These are phyloP conservation scores for Ampelocalamus luodianensis DNA, from an alignment of 176 grass and related monocot genomes.

Conservation along the genomic window DNA sequence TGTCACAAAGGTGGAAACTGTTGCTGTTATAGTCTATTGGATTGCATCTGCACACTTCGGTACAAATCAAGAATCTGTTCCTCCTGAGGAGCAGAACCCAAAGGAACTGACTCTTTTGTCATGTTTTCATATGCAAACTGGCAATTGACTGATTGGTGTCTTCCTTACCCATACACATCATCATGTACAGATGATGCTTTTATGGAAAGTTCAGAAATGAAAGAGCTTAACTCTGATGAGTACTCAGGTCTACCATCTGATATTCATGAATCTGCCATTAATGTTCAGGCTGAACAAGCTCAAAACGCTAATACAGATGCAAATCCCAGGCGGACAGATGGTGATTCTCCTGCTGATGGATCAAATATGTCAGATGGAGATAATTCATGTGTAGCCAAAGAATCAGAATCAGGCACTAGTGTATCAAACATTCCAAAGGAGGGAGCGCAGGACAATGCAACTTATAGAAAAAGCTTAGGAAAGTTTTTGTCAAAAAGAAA, in stretches of 20 bases:
- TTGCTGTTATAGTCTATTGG: constrained; percentile 89
- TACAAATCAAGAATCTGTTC: constrained; percentile 58
- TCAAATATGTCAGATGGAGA: constrained; percentile 49
- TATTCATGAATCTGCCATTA: constrained; percentile 42
- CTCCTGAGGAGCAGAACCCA: constrained; percentile 77
- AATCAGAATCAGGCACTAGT: constrained; percentile 46
- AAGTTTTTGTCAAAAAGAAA: constrained; percentile 79
- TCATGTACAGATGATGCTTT: constrained; percentile 39
- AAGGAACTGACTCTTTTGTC: constrained; percentile 89
- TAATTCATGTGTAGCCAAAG: constrained; percentile 40
- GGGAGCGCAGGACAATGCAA: constrained; percentile 62
- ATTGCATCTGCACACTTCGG: constrained; percentile 75
- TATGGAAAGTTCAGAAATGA: constrained; percentile 31
- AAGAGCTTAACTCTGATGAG: constrained; percentile 45
- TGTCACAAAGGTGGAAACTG: constrained; percentile 78
- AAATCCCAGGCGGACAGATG: constrained; percentile 18
- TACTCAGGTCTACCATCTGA: constrained; percentile 29
- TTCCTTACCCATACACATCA: constrained; percentile 42
- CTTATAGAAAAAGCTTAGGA: constrained; percentile 70
- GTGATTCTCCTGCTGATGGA: constrained; percentile 47
- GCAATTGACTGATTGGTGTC: constrained; percentile 95
- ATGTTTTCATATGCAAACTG: constrained; percentile 72
- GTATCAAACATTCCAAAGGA: constrained; percentile 59
- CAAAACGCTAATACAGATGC: constrained; percentile 16
- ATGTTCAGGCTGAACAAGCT: constrained; percentile 34